Percentiles rank a stretch among this genome's conserved stretches.
Evolutionary conservation across 805 yeast genomes (phyloP).

Genomic region (Sungouiozyma ichnusensis): DNA sequence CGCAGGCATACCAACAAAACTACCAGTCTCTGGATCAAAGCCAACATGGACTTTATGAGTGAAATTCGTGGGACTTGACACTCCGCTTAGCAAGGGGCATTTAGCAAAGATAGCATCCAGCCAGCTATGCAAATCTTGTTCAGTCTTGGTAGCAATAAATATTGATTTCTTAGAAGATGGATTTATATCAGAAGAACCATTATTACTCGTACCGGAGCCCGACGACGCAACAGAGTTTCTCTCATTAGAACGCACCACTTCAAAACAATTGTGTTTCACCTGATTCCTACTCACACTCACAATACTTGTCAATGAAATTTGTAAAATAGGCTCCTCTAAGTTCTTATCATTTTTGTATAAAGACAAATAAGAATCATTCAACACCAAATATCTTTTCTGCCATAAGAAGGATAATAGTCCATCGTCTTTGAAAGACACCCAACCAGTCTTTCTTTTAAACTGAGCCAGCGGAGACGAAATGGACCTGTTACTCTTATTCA

Average conservation of each 20-base stretch:
- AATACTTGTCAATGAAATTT: slow-evolving; percentile 49
- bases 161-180: slow-evolving; percentile 44
- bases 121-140: slow-evolving; percentile 80
- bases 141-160: slow-evolving; percentile 63
- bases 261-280: slow-evolving; percentile 70
- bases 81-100: slow-evolving; percentile 54
- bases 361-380: slow-evolving; percentile 64
- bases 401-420: slow-evolving; percentile 83
- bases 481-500: slow-evolving; percentile 12
- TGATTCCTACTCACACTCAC: slow-evolving; percentile 58
- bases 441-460: slow-evolving; percentile 39
- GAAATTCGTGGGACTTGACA: slow-evolving; percentile 88
- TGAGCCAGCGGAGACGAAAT: slow-evolving; percentile 9
- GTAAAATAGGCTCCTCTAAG: slow-evolving; percentile 36
- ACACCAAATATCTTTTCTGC: slow-evolving; percentile 78
- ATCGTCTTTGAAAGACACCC: slow-evolving; percentile 90
- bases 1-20: slow-evolving; percentile 85
- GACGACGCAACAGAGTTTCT: slow-evolving; percentile 11
- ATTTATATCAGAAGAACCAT: slow-evolving; percentile 9
- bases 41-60: slow-evolving; percentile 90
- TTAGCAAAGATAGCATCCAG: slow-evolving; percentile 75
- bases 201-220: slow-evolving; percentile 7
- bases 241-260: slow-evolving; percentile 46
- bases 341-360: slow-evolving; percentile 58
- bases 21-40: slow-evolving; percentile 74